Base-by-base conservation (phyloP, 2,329 filamentous ascomycete species). In the Penicillium sp. region DNA sequence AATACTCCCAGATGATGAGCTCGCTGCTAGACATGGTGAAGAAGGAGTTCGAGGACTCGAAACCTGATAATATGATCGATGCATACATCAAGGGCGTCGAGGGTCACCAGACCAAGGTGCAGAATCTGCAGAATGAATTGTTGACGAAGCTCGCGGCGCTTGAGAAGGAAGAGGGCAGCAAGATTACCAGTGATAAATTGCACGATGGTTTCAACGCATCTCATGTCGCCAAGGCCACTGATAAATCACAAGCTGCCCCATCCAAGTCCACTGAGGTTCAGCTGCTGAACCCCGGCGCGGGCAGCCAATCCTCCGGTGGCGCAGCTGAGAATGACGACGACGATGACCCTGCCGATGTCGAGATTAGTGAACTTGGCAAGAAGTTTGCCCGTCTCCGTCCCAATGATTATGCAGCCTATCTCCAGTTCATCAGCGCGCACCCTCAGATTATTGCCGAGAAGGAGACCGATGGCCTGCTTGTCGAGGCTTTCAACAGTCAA, bases 1-100 rank as follows among this genome's bases (percentile, higher is more conserved):
- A 88, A 14, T 99, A 96, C 72, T 95, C 91, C 39, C 91, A 96
- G 80, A 99, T 99, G 95, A 93, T 99, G 89, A 90, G 90, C n/a
- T 86, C 88, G n/a, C 77, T 99, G 67, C 84, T 98, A 21, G 95
- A 99, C 69, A 90, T 96, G 75, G 92, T 98, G 43, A 97, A 96
- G 75, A 86, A 90, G 63, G 86, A 89, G 50, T 81, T 96, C 35
- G 90, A 93, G 55, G 90, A 92, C 70, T 70, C 73, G 21, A 89
- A 89, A 75, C 86, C 88, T 59, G 82, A 84, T 21, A 84, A 88
- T 64, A 80, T 90, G 50, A 92, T 90, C 71, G 81, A 84, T 48
- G 88, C 84, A 52, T 97, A 96, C 79, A 81, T 96, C 27, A 82
- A 84, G 48, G 93, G 95, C 68, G 85, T 98, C 16, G 83, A 86